A percentile compares a stretch with the other conserved stretches of the same genome.
Conservation (phyloP, 495 filamentous ascomycete species). For the Cladorrhinum samala region DNA sequence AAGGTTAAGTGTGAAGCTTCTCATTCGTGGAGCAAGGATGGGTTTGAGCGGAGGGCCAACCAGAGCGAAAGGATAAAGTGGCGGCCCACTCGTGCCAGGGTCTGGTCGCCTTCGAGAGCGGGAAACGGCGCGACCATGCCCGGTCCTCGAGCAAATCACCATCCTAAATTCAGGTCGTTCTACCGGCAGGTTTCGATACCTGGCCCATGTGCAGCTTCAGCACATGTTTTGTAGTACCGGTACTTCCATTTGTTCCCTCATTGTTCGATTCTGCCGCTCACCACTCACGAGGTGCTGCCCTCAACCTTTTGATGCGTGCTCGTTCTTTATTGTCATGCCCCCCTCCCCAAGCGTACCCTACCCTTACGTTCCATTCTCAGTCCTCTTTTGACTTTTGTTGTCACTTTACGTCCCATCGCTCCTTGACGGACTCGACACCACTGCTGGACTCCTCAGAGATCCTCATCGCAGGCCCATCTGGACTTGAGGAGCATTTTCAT, state of each 20-base stretch:
- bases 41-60: conserved; percentile 11
- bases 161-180: conserved; percentile 5
- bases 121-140: conserved; percentile 14
- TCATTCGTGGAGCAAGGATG: conserved; percentile 9
- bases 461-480: conserved; percentile 18
- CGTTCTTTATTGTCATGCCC: conserved; percentile 11
- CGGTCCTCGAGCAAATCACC: conserved; percentile 9
- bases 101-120: neutral
- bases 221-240: neutral
- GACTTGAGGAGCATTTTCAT: conserved; percentile 17
- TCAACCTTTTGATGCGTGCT: conserved; percentile 1
- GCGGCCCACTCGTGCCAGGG: conserved; percentile 1
- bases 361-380: conserved; percentile 12
- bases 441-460: conserved; percentile 19
- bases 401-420: conserved; percentile 15
- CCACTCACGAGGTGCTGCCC: neutral
- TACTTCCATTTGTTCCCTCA: neutral
- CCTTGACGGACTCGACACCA: conserved; percentile 16
- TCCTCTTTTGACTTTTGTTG: conserved; percentile 10
- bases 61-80: conserved; percentile 7
- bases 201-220: neutral
- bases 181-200: conserved; percentile 3
- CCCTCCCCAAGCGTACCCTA: conserved; percentile 1
- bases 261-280: neutral
- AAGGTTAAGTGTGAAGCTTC: neutral